phyloP scores from a whole-genome alignment of 805 yeast genomes.

The Helenozyma rhizophorensis region DNA sequence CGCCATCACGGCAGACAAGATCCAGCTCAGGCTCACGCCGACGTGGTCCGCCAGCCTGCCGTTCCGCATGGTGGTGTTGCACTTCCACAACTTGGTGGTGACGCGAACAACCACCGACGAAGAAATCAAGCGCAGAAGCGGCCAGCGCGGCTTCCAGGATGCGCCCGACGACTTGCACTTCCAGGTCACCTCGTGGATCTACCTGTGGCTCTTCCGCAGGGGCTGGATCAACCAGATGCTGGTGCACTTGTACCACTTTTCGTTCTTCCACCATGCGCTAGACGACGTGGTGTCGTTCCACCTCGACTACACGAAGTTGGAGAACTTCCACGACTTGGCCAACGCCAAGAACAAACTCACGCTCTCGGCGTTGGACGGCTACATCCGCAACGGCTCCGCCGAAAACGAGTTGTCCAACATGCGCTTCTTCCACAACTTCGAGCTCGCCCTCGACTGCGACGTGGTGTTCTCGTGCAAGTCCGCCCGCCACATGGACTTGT shows the following conservation, averaged over 20 bases:
- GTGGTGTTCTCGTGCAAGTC: conserved; percentile 4
- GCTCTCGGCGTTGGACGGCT: conserved; percentile 11
- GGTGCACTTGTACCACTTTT: conserved; percentile 10
- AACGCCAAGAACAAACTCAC: conserved; percentile 3
- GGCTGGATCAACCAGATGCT: conserved; percentile 14
- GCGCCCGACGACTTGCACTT: not conserved
- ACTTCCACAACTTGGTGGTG: conserved; percentile 6
- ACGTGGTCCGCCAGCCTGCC: conserved; percentile 9
- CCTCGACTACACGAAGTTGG: conserved; percentile 13
- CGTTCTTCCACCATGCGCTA: conserved; percentile 11
- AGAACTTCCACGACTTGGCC: conserved; percentile 3
- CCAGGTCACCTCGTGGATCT: conserved; percentile 5
- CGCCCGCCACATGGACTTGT: not conserved
- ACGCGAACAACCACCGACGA: not conserved
- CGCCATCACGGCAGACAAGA: conserved; percentile 4
- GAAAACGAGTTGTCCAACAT: conserved; percentile 1
- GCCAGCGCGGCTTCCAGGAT: not conserved
- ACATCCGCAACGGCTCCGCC: conserved; percentile 4
- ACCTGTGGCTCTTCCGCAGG: conserved; percentile 3
- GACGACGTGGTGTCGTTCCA: conserved; percentile 9
- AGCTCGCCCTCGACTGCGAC: conserved; percentile 6
- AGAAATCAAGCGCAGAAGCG: not conserved
- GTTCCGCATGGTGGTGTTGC: conserved; percentile 9
- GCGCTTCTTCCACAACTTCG: conserved; percentile 12
- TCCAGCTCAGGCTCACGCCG: conserved; percentile 6